These are phyloP conservation scores for Boletus rex-veris DNA, from an alignment of 768 basidiomycete species.

Conservation along the genomic window DNA sequence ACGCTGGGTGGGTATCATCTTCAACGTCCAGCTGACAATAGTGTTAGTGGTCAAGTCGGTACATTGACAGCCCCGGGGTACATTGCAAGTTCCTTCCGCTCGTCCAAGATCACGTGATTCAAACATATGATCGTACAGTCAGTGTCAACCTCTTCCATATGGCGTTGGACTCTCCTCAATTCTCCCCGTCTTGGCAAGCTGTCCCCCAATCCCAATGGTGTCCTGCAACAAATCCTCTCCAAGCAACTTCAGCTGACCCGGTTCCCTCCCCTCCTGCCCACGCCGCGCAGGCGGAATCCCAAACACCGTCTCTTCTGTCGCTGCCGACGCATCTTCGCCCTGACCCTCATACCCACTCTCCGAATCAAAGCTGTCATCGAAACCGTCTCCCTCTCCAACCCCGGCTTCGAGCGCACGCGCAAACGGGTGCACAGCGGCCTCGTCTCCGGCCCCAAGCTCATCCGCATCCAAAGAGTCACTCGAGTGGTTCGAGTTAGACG, in stretches of 20 bases:
- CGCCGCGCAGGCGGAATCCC: constrained; percentile 59
- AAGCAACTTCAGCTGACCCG: constrained; percentile 47
- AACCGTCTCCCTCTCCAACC: constrained; percentile 39
- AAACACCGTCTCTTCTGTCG: constrained; percentile 66
- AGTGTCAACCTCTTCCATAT: constrained; percentile 21
- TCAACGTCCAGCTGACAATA: background rate
- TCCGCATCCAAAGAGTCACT: constrained; percentile 54
- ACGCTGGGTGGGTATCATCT: constrained; percentile 33
- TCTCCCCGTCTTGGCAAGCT: constrained; percentile 45
- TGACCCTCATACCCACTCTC: constrained; percentile 33
- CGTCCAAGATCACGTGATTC: constrained; percentile 18
- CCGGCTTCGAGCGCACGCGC: constrained; percentile 35
- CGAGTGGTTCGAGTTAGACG: constrained; percentile 58
- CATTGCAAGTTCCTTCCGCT: constrained; percentile 25
- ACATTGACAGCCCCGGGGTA: background rate
- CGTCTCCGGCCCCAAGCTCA: constrained; percentile 33
- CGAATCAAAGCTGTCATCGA: constrained; percentile 53
- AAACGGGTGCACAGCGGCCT: constrained; percentile 57
- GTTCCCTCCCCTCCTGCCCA: constrained; percentile 22
- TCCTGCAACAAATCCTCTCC: constrained; percentile 62
- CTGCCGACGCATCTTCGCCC: constrained; percentile 19
- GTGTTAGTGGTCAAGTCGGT: background rate
- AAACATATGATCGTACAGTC: background rate
- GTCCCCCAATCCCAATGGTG: constrained; percentile 57
- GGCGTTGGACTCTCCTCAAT: constrained; percentile 70